phyloP scores from a whole-genome alignment of 805 yeast species.

The Pichia deserticola region DNA sequence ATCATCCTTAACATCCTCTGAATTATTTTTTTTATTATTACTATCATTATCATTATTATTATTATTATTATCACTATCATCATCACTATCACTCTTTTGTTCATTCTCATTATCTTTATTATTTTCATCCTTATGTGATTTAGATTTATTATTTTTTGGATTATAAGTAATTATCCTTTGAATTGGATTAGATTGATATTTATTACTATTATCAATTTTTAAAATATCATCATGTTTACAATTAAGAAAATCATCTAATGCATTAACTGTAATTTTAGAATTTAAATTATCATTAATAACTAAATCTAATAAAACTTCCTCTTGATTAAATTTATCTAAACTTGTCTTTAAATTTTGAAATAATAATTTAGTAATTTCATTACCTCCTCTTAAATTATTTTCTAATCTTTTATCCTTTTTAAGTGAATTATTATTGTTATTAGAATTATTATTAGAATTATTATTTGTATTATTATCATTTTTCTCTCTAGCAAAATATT shows the following conservation, averaged over 20 bases:
- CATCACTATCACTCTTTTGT: neutral
- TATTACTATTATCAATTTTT: constrained; percentile 7
- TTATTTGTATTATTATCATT: neutral
- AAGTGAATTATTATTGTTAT: neutral
- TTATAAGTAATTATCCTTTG: constrained; percentile 4
- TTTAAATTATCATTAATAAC: neutral
- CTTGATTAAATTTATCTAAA: too few species aligned
- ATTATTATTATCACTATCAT: neutral
- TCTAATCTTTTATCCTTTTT: neutral
- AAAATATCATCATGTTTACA: constrained; percentile 6
- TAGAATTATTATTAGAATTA: neutral
- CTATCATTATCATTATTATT: neutral
- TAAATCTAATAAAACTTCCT: neutral
- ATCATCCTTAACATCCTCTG: too few species aligned
- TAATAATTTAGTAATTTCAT: neutral
- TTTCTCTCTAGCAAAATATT: too few species aligned
- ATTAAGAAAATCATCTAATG: constrained; percentile 7
- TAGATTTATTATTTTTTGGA: neutral
- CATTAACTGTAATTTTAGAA: constrained; percentile 1
- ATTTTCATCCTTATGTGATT: neutral
- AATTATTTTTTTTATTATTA: neutral
- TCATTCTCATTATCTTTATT: neutral
- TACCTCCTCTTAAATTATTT: neutral
- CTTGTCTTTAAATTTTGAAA: neutral
- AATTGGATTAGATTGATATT: constrained; percentile 3